Evolutionary conservation across 2,329 filamentous ascomycete genomes (phyloP).

Genomic region (Fusarium sp.): DNA sequence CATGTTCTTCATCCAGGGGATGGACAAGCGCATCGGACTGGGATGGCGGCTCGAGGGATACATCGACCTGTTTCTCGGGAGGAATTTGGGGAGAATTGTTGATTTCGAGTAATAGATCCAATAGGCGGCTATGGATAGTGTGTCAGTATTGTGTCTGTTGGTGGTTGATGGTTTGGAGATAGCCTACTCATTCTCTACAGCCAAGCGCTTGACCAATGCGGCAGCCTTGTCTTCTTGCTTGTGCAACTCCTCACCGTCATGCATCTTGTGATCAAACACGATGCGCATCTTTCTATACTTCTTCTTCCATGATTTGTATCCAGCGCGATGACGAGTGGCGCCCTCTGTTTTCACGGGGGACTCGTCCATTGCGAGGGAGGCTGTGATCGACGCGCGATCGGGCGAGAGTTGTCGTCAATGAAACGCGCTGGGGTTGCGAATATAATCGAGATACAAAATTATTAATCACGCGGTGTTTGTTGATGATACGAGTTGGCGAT

Average conservation of each 20-base stretch:
- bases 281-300: conserved; percentile 95
- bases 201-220: conserved; percentile 83
- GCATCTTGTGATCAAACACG: conserved; percentile 81
- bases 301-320: conserved; percentile 83
- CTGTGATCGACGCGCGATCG: conserved; percentile 16
- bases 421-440: conserved; percentile 14
- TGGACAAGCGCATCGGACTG: conserved; percentile 52
- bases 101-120: conserved; percentile 89
- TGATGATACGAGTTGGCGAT: conserved; percentile 29
- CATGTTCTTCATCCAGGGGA: conserved; percentile 50
- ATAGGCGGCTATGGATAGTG: conserved; percentile 73
- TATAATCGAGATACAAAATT: neutral
- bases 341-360: conserved; percentile 58
- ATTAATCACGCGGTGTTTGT: conserved; percentile 17
- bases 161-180: conserved; percentile 1
- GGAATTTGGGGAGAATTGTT: conserved; percentile 87
- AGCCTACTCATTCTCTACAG: conserved; percentile 92
- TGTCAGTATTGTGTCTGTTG: conserved; percentile 33
- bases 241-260: conserved; percentile 84
- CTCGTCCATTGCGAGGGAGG: conserved; percentile 48
- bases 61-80: conserved; percentile 77
- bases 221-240: conserved; percentile 83
- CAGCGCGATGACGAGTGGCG: conserved; percentile 56
- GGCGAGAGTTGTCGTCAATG: neutral
- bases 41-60: conserved; percentile 64